Evolutionary conservation across 768 basidiomycete genomes (phyloP), one percentile per base, ranked within the genome.

Genomic region (Termitomyces bulborhizus): DNA sequence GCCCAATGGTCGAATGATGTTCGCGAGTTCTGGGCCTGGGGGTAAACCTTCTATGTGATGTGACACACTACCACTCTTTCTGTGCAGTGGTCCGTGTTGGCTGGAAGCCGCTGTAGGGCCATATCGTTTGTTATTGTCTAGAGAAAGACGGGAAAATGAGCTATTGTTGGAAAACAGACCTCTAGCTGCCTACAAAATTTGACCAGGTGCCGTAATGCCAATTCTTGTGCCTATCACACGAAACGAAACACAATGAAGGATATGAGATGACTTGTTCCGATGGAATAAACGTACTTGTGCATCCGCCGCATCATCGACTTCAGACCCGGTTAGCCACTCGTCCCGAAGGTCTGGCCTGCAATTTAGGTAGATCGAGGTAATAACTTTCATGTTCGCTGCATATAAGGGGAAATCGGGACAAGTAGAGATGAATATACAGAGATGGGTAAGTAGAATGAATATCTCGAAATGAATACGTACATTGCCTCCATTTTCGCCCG

Each of bases 381-480:
- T 98, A 54, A 98, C 91, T 72, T 99, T 98, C 97, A 99, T 99
- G 69, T 98, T 99, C 21, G 93, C 96, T 98, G 65, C 50, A 46
- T 16, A 31, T 46, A 39, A 54, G 6, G 26, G 45, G 18, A 24
- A 11, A 6, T 43, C n/a, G 6, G 29, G 11, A 36, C 1, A 27
- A 6, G 39, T 4, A 31, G 53, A 54, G 12, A 43, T 24, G 51
- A 13, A 57, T 49, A 32, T 21, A 21, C 2, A 21, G 5, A 37
- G 9, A 36, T 1, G 27, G 2, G 6, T 29, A 18, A 6, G 11
- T 29, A 18, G 3, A 54, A n/a, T 24, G 51, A 13, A 57, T 49
- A 32, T 36, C 21, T 21, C 39, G 34, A 34, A 44, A 36, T 32
- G 18, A 41, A 54, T 51, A 68, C 82, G 63, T 71, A 97, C 95